These are phyloP conservation scores for Wallacemonas sp. DNA, from an alignment of 208 protist genomes.

Conservation along the genomic window DNA sequence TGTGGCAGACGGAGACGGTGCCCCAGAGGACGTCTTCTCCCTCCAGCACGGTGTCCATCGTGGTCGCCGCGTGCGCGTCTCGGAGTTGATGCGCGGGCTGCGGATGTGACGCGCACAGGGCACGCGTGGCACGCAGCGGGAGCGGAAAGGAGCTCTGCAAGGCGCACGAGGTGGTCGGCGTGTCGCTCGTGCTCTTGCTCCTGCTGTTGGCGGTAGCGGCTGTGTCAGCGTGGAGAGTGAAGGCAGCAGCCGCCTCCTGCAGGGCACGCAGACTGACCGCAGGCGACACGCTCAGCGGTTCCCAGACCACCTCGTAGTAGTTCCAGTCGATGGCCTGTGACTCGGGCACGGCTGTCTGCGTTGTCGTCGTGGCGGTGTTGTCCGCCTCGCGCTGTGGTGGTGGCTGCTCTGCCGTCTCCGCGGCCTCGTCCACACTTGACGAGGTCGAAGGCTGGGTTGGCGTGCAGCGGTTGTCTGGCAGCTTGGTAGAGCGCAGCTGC, in stretches of 20 bases:
- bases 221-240: too few relatives aligned
- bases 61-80: background rate
- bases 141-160: slow-evolving; percentile 5
- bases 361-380: background rate
- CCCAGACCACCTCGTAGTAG: slow-evolving; percentile 8
- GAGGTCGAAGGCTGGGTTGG: too few relatives aligned
- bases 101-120: background rate
- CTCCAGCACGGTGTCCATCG: background rate
- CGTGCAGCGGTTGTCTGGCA: background rate
- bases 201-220: too few relatives aligned
- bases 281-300: slow-evolving; percentile 1
- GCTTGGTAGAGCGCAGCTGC: background rate
- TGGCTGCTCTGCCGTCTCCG: too few relatives aligned
- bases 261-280: slow-evolving; percentile 5
- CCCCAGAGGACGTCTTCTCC: slow-evolving; percentile 5
- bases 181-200: too few relatives aligned
- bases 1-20: slow-evolving; percentile 9
- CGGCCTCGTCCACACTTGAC: too few relatives aligned
- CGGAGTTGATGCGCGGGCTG: background rate
- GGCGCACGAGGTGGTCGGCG: background rate
- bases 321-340: slow-evolving; percentile 11
- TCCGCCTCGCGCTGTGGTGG: background rate
- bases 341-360: too few relatives aligned
- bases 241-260: slow-evolving; percentile 9
- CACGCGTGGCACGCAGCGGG: background rate